Evolutionary conservation across 768 basidiomycete species (phyloP).

Genomic region (Leccinum broughii): DNA sequence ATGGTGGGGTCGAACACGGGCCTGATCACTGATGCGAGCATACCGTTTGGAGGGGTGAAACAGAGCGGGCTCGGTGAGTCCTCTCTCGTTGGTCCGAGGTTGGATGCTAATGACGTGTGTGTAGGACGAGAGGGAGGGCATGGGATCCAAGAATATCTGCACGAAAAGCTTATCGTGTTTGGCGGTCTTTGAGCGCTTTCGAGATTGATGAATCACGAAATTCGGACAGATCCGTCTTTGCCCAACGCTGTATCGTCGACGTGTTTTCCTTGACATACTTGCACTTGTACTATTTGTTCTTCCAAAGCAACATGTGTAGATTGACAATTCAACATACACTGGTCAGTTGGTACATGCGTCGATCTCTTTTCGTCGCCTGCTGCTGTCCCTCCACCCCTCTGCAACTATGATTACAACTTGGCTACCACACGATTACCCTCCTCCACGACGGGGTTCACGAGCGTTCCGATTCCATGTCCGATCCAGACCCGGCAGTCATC

Average conservation of each 20-base stretch:
- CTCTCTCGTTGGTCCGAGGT: not conserved
- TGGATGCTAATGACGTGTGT: not conserved
- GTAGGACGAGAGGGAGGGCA: conserved; percentile 82
- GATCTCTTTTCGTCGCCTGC: not conserved
- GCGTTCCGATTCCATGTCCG: conserved; percentile 72
- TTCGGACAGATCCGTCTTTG: not conserved
- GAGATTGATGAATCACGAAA: not conserved
- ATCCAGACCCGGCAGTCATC: conserved; percentile 72
- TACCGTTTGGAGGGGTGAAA: conserved; percentile 91
- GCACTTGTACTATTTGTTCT: not conserved
- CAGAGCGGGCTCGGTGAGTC: conserved; percentile 73
- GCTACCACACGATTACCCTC: conserved; percentile 44
- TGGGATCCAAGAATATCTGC: conserved; percentile 90
- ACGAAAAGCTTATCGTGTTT: conserved; percentile 77
- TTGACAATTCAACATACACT: not conserved
- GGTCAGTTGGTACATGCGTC: not conserved
- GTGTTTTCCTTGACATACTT: not conserved
- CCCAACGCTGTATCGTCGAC: not conserved
- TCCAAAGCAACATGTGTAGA: not conserved
- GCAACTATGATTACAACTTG: conserved; percentile 33
- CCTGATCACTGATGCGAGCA: conserved; percentile 69
- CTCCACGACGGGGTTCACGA: conserved; percentile 77
- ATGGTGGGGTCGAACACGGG: conserved; percentile 89
- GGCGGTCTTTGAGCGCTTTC: conserved; percentile 54
- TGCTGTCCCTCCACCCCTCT: not conserved